Conservation (phyloP, 2,329 filamentous ascomycete species). For the Thermothelomyces thermophilus region DNA sequence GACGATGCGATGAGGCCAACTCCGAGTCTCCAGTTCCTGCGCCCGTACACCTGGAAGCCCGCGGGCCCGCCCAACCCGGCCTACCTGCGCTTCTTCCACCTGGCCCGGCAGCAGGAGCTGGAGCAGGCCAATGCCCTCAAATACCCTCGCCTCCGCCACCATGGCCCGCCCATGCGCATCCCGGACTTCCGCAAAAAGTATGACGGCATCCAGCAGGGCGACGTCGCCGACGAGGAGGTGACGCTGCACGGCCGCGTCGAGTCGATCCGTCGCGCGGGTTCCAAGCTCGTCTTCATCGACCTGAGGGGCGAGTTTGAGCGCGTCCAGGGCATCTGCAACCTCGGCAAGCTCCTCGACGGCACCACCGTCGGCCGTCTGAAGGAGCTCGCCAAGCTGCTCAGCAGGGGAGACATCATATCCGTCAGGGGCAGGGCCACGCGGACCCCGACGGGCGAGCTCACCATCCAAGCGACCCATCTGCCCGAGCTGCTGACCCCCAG, state of each 20-base stretch:
- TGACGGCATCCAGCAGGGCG: constrained; percentile 19
- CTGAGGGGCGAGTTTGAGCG: constrained; percentile 64
- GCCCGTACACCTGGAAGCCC: constrained; percentile 46
- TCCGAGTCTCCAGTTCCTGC: constrained; percentile 44
- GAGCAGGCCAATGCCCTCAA: constrained; percentile 40
- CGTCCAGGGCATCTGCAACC: constrained; percentile 71
- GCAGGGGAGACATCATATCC: constrained; percentile 77
- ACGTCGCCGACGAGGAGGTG: constrained; percentile 26
- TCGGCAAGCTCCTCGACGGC: constrained; percentile 40
- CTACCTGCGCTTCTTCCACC: constrained; percentile 45
- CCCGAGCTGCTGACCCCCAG: constrained; percentile 71
- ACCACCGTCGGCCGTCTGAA: constrained; percentile 44
- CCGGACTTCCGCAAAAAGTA: constrained; percentile 34
- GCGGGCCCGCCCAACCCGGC: constrained; percentile 30
- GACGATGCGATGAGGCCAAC: constrained; percentile 37
- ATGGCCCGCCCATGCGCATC: constrained; percentile 33
- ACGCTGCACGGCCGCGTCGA: constrained; percentile 55
- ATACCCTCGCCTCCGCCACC: constrained; percentile 47
- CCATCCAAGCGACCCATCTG: constrained; percentile 59
- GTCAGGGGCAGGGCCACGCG: constrained; percentile 63
- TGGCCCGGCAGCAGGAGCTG: constrained; percentile 41
- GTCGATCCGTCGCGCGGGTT: constrained; percentile 63
- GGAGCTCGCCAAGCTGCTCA: constrained; percentile 57
- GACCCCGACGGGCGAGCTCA: constrained; percentile 68
- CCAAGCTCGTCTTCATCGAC: constrained; percentile 79